Evolutionary conservation across 202 grass and related monocot species (phyloP), one percentile per base, ranked within the genome.

Genomic region (Setaria italica): DNA sequence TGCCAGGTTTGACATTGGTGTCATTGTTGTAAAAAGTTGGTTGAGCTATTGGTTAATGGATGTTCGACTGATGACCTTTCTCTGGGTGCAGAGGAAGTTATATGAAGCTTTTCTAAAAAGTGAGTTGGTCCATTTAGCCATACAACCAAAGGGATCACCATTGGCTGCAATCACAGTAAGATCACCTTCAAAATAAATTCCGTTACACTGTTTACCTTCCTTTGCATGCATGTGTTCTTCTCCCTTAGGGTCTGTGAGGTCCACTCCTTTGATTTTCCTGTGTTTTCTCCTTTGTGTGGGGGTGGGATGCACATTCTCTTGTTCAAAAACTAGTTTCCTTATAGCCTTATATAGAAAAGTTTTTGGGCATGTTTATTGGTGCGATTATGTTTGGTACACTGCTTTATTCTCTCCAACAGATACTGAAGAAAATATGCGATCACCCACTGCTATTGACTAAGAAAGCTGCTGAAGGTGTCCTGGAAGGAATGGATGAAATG

Each of bases 61-160:
- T 32, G 43, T 63, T 77, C 87, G 77, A 48, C 10, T 11, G 65
- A 63, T 59, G 67, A 58, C n/a, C 49, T 82, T 89, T 91, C 53
- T 67, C 21, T 89, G 62, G 72, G 67, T 80, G 76, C 90, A 99
- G 93, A 94, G 93, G 79, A 85, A 94, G 89, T 63, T 99, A 57
- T 99, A 99, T 89, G 90, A 95, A 95, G 96, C 93, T 82, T 99
- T 99, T 92, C 68, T 99, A 19, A 99, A 99, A 3, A 99, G 91
- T 85, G 88, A 94, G 39, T 73, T 95, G 58, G 93, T 99, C 78
- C 88, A 95, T 82, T 76, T 80, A 49, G 89, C 90, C 7, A 73
- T 85, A 46, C 84, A 92, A 25, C 80, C 80, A 48, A 82, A 82
- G 29, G 91, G 91, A 51, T 99, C 93, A 74, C 91, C 91, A 3